phyloP scores from a whole-genome alignment of 345 rosid genomes.

The Pistacia atlantica region DNA sequence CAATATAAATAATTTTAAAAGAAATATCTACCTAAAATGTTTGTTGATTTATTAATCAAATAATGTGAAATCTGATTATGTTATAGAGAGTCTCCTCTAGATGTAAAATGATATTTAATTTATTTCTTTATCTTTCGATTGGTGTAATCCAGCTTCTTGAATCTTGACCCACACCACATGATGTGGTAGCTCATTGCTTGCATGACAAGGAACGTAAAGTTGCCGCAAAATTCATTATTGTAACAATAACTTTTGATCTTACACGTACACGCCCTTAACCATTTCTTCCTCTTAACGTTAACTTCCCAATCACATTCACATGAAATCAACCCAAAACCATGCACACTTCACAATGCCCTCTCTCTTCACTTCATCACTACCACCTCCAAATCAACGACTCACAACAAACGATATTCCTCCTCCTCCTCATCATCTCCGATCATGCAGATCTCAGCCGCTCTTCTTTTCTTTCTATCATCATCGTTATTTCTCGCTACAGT shows the following conservation, averaged over 20 bases:
- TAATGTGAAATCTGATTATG: no score
- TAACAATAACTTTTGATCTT: background rate
- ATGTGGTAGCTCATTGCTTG: background rate
- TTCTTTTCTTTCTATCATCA: background rate
- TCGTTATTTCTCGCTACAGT: background rate
- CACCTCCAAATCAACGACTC: background rate
- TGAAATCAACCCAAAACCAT: background rate
- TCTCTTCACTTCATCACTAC: background rate
- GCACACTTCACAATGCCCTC: slow-evolving; percentile 1
- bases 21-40: no score
- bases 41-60: no score
- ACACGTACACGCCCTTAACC: background rate
- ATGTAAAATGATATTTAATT: no score
- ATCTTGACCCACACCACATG: no score
- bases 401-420: background rate
- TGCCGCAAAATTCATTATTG: background rate
- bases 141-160: no score
- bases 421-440: no score
- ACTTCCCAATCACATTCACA: background rate
- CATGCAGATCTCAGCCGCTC: slow-evolving; percentile 24
- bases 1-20: no score
- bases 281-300: slow-evolving; percentile 5
- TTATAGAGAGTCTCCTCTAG: no score
- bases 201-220: background rate
- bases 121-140: no score